Conservation (phyloP, 441 rosid genomes). For the Euphorbia schlechtendalii region DNA sequence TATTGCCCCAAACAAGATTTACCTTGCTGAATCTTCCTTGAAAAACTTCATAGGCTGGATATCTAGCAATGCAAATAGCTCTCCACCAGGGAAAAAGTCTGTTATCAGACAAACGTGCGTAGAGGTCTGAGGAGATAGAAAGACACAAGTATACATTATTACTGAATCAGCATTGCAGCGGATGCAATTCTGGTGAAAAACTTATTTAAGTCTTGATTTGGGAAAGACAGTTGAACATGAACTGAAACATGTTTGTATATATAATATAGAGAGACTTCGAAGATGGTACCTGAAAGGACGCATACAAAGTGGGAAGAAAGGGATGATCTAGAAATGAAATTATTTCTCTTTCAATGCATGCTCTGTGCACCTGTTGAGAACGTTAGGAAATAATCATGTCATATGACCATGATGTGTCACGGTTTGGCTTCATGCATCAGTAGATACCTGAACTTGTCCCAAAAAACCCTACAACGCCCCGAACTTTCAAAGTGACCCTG, state of each 20-base stretch:
- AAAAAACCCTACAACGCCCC: too few species aligned
- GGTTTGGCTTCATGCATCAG: too few species aligned
- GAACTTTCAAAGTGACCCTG: too few species aligned
- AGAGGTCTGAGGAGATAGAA: conserved; percentile 61
- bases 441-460: too few species aligned
- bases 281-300: conserved; percentile 72
- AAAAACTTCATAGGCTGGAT: conserved; percentile 88
- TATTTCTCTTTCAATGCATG: conserved; percentile 87
- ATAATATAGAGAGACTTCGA: background rate
- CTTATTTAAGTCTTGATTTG: too few species aligned
- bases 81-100: conserved; percentile 97
- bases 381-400: too few species aligned
- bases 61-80: conserved; percentile 86
- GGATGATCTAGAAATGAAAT: conserved; percentile 89
- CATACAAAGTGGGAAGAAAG: conserved; percentile 81
- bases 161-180: background rate
- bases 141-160: too few species aligned
- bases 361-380: conserved; percentile 93
- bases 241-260: background rate
- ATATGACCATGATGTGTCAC: too few species aligned
- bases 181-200: too few species aligned
- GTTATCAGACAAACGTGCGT: conserved; percentile 95
- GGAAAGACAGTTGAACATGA: too few species aligned
- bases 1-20: conserved; percentile 2
- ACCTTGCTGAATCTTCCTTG: conserved; percentile 92